phyloP scores from a whole-genome alignment of 805 yeast species.

The Suhomyces sp. region DNA sequence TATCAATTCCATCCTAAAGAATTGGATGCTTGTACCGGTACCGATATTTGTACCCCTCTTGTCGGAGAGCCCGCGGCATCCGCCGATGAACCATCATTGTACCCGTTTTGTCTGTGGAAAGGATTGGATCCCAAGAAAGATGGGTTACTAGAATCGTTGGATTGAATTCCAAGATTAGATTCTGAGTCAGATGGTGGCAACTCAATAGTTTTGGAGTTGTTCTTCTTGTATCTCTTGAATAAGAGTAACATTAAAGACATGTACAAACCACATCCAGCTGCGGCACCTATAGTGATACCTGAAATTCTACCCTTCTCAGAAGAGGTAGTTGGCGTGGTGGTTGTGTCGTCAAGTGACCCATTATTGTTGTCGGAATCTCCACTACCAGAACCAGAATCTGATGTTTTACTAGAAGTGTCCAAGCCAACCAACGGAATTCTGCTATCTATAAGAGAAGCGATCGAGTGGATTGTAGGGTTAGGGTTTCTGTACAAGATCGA shows the following conservation, averaged over 20 bases:
- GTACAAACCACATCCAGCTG: slow-evolving; percentile 69
- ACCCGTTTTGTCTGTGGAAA: slow-evolving; percentile 21
- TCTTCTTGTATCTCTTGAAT: slow-evolving; percentile 48
- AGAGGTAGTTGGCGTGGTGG: slow-evolving; percentile 7
- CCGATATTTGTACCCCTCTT: slow-evolving; percentile 49
- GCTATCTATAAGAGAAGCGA: slow-evolving; percentile 71
- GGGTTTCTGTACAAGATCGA: slow-evolving; percentile 63
- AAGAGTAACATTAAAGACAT: slow-evolving; percentile 57
- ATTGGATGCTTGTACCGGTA: slow-evolving; percentile 67
- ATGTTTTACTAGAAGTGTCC: slow-evolving; percentile 12
- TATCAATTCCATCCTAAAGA: slow-evolving; percentile 61
- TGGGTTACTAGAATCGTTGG: slow-evolving; percentile 14
- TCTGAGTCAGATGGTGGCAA: slow-evolving; percentile 42
- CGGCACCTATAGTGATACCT: slow-evolving; percentile 81
- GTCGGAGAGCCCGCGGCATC: slow-evolving; percentile 14
- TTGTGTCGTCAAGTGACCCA: slow-evolving; percentile 34
- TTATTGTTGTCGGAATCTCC: slow-evolving; percentile 14
- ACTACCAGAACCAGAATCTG: slow-evolving; percentile 5
- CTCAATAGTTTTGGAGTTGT: slow-evolving; percentile 34
- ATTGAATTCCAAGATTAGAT: slow-evolving; percentile 27
- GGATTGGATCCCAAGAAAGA: slow-evolving; percentile 23
- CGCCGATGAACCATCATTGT: slow-evolving; percentile 9
- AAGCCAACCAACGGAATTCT: slow-evolving; percentile 58
- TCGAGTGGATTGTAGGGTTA: slow-evolving; percentile 48
- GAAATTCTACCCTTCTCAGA: slow-evolving; percentile 47